Evolutionary conservation across 2,329 filamentous ascomycete genomes (phyloP), one percentile per base, ranked within the genome.

Genomic region (Acephala macrosclerotiorum): DNA sequence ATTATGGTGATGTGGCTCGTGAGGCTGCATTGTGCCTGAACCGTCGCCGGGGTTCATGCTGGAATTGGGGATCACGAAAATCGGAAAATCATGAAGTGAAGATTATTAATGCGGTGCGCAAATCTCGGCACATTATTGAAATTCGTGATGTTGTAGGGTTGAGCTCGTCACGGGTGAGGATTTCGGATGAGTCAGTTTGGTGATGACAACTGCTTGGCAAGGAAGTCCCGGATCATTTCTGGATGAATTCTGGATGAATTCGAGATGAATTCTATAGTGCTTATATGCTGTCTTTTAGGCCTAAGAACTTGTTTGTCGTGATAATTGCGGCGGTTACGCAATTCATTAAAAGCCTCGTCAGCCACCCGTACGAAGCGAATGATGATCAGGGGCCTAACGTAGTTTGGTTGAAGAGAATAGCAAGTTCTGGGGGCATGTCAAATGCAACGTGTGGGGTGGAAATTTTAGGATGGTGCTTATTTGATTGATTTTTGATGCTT

Each of bases 401-500:
- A n/a, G 40, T 42, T 42, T 42, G 40, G 40, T 33, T 33, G 40
- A n/a, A 49, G 47, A 14, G 6, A 9, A 51, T 16, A 38, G 5
- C 16, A 57, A 20, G 7, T 22, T 36, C 35, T 57, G 55, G 33
- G 45, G 26, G 26, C 53, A 33, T 47, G 61, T n/a, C 18, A 33
- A n/a, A 42, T 25, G 36, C 42, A 26, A 53, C 25, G 20, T 40
- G 35, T 14, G 25, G 20, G 53, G 26, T 53, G 36, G 40, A 36
- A 40, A 38, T 33, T 59, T 47, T 40, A 16, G 56, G 55, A 25
- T 57, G 38, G 38, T 57, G 35, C 35, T 57, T 33, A 58, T 58
- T 58, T 62, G 59, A 58, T 66, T 62, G 59, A 63, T 67, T 61
- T 38, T 59, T 38, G 33, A 57, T 40, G 45, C 47, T 61, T 61